These are phyloP conservation scores for Phytopythium vexans DNA, from an alignment of 352 stramenopile species.

Conservation along the genomic window DNA sequence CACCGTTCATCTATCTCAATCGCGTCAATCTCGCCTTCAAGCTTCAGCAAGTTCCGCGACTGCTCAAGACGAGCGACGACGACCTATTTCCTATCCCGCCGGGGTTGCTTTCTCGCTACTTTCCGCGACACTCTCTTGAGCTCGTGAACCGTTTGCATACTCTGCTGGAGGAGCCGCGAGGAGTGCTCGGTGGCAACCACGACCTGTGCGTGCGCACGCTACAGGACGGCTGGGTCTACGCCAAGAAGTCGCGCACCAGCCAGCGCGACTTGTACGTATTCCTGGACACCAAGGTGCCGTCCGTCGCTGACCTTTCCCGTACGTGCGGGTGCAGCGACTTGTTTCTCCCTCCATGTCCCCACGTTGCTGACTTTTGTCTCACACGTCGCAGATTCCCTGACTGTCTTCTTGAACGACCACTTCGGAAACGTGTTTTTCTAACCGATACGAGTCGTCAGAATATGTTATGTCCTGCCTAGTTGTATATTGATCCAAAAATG, in stretches of 20 bases:
- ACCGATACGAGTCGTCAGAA: background rate
- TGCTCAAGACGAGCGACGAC: conserved; percentile 45
- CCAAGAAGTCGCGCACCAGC: conserved; percentile 41
- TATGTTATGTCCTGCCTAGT: background rate
- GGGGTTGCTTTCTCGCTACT: conserved; percentile 43
- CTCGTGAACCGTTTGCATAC: conserved; percentile 42
- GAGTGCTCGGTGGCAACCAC: conserved; percentile 17
- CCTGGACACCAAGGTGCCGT: conserved; percentile 61
- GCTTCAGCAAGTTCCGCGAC: conserved; percentile 42
- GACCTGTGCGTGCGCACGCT: conserved; percentile 59
- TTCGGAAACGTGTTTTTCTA: conserved; percentile 60
- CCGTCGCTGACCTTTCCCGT: conserved; percentile 52
- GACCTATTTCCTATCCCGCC: conserved; percentile 45
- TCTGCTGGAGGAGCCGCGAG: conserved; percentile 26
- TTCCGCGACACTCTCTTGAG: conserved; percentile 30
- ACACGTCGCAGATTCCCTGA: conserved; percentile 37
- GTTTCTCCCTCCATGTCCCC: background rate
- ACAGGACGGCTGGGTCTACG: conserved; percentile 52
- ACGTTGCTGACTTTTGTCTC: background rate
- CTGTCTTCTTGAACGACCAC: conserved; percentile 41
- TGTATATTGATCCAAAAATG: background rate
- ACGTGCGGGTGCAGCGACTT: conserved; percentile 6
- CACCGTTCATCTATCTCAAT: conserved; percentile 58
- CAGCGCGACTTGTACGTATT: conserved; percentile 56
- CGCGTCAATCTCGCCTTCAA: conserved; percentile 52